Evolutionary conservation across 345 rosid genomes (phyloP).

Genomic region (Microcos paniculata): DNA sequence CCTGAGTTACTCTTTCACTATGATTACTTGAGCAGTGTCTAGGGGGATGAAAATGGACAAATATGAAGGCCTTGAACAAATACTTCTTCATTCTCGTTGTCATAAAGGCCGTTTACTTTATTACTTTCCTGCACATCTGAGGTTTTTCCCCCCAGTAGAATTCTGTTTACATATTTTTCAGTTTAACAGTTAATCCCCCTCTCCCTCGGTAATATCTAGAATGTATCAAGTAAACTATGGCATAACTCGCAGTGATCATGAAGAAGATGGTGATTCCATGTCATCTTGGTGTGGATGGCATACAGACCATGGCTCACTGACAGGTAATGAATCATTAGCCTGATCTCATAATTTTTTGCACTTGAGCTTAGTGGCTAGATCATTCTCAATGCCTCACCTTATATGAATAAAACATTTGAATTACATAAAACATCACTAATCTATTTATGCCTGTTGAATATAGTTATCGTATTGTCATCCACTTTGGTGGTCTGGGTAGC

Average conservation of each 20-base stretch:
- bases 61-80: slow-evolving; percentile 63
- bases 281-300: slow-evolving; percentile 99
- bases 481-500: background rate
- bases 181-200: background rate
- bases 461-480: background rate
- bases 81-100: slow-evolving; percentile 70
- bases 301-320: slow-evolving; percentile 84
- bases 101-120: slow-evolving; percentile 92
- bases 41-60: slow-evolving; percentile 43
- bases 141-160: slow-evolving; percentile 31
- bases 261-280: slow-evolving; percentile 45
- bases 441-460: background rate
- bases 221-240: background rate
- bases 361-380: background rate
- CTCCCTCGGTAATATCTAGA: slow-evolving; percentile 6
- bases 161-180: background rate
- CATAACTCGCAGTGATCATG: slow-evolving; percentile 43
- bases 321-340: slow-evolving; percentile 42
- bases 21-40: slow-evolving; percentile 47
- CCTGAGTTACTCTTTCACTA: background rate
- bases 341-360: slow-evolving; percentile 16
- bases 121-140: slow-evolving; percentile 69
- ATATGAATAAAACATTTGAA: too few relatives aligned
- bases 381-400: background rate
- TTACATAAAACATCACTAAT: background rate